Conservation (phyloP, 2,329 filamentous ascomycete genomes). For the Fusarium nurragi region DNA sequence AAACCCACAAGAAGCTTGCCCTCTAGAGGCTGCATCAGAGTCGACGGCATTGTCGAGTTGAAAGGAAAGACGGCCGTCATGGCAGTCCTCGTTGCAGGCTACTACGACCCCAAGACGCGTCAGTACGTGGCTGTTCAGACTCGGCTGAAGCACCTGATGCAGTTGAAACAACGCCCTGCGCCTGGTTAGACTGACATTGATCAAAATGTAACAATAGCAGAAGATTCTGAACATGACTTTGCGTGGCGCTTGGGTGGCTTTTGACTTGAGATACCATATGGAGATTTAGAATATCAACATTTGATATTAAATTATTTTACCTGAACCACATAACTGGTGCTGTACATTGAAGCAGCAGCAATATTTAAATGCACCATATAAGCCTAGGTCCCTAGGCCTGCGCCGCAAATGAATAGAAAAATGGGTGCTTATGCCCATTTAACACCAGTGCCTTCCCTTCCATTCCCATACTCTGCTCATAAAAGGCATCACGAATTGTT, state of each 20-base stretch:
- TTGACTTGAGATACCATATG: conserved; percentile 45
- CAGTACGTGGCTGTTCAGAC: conserved; percentile 55
- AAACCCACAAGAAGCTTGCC: conserved; percentile 54
- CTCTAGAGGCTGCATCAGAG: conserved; percentile 60
- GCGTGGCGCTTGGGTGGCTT: conserved; percentile 43
- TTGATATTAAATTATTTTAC: conserved; percentile 8
- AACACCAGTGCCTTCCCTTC: conserved; percentile 23
- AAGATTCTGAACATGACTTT: conserved; percentile 28
- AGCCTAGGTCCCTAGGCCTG: background rate
- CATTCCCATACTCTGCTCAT: conserved; percentile 16
- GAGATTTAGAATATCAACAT: conserved; percentile 34
- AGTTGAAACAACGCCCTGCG: conserved; percentile 52
- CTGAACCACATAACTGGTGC: background rate
- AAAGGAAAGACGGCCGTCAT: conserved; percentile 57
- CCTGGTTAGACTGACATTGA: conserved; percentile 36
- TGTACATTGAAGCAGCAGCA: conserved; percentile 1
- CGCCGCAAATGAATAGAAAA: conserved; percentile 8
- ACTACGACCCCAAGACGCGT: conserved; percentile 65
- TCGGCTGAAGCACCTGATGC: conserved; percentile 55
- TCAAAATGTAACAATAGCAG: background rate
- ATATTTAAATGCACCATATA: conserved; percentile 15
- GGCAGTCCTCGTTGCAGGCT: conserved; percentile 61
- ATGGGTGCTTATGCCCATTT: conserved; percentile 3
- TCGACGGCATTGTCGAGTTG: conserved; percentile 66
- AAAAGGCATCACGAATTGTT: conserved; percentile 4